A percentile compares a stretch with the other conserved stretches of the same genome.
Conservation (phyloP, 2,329 filamentous ascomycete genomes). For the Trichoderma asperellum region DNA sequence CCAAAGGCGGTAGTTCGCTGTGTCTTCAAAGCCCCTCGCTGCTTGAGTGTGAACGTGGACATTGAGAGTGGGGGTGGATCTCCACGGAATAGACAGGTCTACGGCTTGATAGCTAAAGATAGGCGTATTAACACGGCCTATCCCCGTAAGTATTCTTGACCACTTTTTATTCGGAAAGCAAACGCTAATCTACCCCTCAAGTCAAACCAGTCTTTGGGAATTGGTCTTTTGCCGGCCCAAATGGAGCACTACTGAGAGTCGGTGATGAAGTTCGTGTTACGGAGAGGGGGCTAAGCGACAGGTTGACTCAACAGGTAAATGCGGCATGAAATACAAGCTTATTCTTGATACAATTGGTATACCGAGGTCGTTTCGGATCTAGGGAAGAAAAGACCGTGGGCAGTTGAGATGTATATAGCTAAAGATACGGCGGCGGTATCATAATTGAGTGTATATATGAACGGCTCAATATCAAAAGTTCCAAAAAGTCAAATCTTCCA, state of each 20-base stretch:
- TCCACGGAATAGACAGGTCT: constrained; percentile 29
- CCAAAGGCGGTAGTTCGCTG: constrained; percentile 32
- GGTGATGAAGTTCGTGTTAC: constrained; percentile 35
- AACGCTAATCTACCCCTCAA: constrained; percentile 3
- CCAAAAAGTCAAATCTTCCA: neutral
- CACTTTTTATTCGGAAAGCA: neutral
- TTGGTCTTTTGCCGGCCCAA: constrained; percentile 31
- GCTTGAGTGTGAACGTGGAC: constrained; percentile 32
- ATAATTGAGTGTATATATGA: neutral
- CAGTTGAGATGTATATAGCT: neutral
- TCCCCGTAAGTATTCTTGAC: constrained; percentile 27
- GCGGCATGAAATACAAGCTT: neutral
- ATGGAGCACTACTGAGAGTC: constrained; percentile 30
- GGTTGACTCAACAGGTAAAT: neutral
- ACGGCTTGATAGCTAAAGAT: constrained; percentile 32
- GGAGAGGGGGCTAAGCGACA: constrained; percentile 15
- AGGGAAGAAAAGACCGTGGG: neutral
- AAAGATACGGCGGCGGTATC: neutral
- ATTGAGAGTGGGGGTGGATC: constrained; percentile 28
- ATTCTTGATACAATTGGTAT: neutral
- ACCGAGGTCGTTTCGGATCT: neutral
- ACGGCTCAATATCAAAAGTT: neutral
- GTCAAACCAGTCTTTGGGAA: constrained; percentile 34
- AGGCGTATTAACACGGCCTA: constrained; percentile 31
- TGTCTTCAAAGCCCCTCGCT: constrained; percentile 31